Conservation (phyloP, 2,329 filamentous ascomycete genomes). For the Claviceps purpurea region DNA sequence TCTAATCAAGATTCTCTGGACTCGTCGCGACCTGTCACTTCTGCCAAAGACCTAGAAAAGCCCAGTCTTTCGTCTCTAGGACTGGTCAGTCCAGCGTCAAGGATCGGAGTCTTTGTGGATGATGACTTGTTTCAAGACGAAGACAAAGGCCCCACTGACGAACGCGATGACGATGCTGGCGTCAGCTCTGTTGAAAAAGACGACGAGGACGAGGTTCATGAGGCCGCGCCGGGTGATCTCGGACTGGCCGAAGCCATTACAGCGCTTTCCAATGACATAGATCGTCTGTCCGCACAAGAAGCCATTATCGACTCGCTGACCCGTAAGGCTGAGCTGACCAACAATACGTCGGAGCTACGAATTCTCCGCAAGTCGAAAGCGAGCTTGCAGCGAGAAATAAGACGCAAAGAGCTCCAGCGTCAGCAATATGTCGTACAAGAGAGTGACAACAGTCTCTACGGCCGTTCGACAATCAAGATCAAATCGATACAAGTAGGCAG, state of each 20-base stretch:
- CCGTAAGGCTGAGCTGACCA: constrained; percentile 89
- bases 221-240: constrained; percentile 87
- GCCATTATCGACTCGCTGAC: constrained; percentile 83
- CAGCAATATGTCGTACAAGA: constrained; percentile 97
- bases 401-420: constrained; percentile 85
- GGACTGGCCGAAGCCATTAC: constrained; percentile 88
- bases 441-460: constrained; percentile 93
- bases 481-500: constrained; percentile 85
- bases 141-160: constrained; percentile 71
- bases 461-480: constrained; percentile 77
- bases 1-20: constrained; percentile 53
- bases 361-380: constrained; percentile 90
- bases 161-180: constrained; percentile 56
- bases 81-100: constrained; percentile 73
- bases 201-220: constrained; percentile 71
- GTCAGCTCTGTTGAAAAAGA: constrained; percentile 38
- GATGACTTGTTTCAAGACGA: constrained; percentile 90
- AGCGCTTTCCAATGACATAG: constrained; percentile 77
- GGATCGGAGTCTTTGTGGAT: constrained; percentile 84
- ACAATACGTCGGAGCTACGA: constrained; percentile 84
- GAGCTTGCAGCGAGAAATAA: constrained; percentile 82
- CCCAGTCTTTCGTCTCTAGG: constrained; percentile 86
- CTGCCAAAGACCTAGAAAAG: constrained; percentile 43
- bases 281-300: constrained; percentile 76
- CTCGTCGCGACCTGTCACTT: constrained; percentile 16